phyloP scores from a whole-genome alignment of 2,329 filamentous ascomycete genomes.

The Dissoconium aciculare region DNA sequence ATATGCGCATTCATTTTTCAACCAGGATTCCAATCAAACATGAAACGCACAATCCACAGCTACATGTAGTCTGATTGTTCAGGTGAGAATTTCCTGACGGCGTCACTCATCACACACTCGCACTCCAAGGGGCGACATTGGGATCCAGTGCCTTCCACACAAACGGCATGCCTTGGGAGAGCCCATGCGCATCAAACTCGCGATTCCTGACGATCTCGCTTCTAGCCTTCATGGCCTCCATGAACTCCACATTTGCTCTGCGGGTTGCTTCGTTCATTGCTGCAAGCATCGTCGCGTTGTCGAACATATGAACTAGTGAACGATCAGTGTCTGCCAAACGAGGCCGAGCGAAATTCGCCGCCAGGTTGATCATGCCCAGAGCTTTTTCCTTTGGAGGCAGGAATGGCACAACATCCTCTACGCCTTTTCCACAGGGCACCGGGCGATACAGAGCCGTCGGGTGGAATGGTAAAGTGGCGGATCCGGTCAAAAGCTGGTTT shows the following conservation, averaged over 20 bases:
- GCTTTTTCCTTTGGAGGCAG: conserved; percentile 22
- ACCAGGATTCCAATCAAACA: too few species aligned
- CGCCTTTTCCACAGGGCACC: conserved; percentile 28
- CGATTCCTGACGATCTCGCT: conserved; percentile 26
- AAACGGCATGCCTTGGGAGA: conserved; percentile 36
- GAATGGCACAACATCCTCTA: conserved; percentile 21
- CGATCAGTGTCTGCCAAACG: conserved; percentile 24
- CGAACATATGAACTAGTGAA: conserved; percentile 31
- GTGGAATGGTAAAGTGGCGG: conserved; percentile 30
- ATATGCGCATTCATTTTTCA: too few species aligned
- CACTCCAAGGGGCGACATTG: conserved; percentile 12
- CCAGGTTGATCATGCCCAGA: conserved; percentile 26
- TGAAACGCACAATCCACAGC: too few species aligned
- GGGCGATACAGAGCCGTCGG: conserved; percentile 29
- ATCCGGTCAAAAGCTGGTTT: conserved; percentile 26
- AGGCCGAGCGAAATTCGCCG: conserved; percentile 30
- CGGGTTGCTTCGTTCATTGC: conserved; percentile 22
- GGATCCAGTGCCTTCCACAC: conserved; percentile 26
- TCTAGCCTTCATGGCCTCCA: conserved; percentile 25
- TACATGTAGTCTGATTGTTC: too few species aligned
- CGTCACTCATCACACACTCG: conserved; percentile 8
- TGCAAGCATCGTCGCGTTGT: conserved; percentile 23
- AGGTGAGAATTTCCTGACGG: too few species aligned
- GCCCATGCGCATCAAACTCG: conserved; percentile 29
- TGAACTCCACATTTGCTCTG: conserved; percentile 25